Evolutionary conservation across 2,329 filamentous ascomycete genomes (phyloP).

Genomic region (Sporothrix brunneoviolacea): DNA sequence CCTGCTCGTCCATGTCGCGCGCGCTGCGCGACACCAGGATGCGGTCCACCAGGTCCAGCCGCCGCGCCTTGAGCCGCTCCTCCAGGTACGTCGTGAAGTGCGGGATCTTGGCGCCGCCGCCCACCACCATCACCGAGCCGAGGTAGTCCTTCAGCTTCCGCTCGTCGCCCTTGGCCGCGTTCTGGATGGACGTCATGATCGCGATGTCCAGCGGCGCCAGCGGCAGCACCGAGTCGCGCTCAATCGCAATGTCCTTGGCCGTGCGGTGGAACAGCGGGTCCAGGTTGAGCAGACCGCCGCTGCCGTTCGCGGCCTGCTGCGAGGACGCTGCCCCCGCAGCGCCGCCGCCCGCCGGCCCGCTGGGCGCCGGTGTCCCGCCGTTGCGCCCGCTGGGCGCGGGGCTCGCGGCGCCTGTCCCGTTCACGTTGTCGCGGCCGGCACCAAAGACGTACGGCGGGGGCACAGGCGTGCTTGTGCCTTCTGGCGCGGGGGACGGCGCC

Average conservation of each 20-base stretch:
- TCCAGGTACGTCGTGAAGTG: constrained; percentile 79
- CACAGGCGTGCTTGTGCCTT: constrained; percentile 62
- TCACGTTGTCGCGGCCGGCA: constrained; percentile 36
- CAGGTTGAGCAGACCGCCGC: constrained; percentile 4
- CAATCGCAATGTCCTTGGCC: constrained; percentile 50
- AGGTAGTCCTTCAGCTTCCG: constrained; percentile 88
- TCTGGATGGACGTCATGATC: constrained; percentile 81
- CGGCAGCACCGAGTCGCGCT: constrained; percentile 75
- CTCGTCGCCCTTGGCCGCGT: constrained; percentile 82
- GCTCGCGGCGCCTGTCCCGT: constrained; percentile 42
- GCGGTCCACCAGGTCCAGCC: constrained; percentile 53
- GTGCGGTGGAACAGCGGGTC: constrained; percentile 36
- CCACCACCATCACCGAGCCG: constrained; percentile 83
- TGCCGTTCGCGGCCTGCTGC: too few relatives aligned
- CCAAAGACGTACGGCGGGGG: constrained; percentile 52
- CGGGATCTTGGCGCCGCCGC: constrained; percentile 74
- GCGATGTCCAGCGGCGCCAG: constrained; percentile 79
- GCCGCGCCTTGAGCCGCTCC: constrained; percentile 64
- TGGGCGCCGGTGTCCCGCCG: constrained; percentile 39
- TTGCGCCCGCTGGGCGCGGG: constrained; percentile 48
- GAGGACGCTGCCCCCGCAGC: not conserved
- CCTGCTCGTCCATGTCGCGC: constrained; percentile 90
- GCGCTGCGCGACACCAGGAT: constrained; percentile 65
- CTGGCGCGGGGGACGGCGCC: constrained; percentile 80
- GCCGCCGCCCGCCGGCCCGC: constrained; percentile 13